Base-by-base conservation (phyloP, 2,329 filamentous ascomycete species). In the Fusarium protoensiforme region DNA sequence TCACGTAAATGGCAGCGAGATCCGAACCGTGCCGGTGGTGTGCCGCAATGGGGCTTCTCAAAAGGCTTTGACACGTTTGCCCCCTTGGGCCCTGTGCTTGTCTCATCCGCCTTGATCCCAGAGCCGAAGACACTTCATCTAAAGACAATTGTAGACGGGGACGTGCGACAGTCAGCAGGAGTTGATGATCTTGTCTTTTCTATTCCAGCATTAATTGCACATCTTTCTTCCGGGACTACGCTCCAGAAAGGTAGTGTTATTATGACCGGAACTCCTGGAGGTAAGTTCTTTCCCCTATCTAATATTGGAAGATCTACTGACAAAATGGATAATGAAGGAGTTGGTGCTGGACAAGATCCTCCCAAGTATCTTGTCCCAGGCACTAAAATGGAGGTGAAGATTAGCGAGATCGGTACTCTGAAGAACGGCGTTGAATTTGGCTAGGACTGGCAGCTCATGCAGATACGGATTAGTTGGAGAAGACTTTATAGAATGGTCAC, bases 1-100 rank as follows among this genome's bases (percentile, higher is more conserved):
- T 83, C 84, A 0, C 84, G 89, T 0, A 87, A 88, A 68, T 80
- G 85, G 36, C 89, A 91, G 70, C 80, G 86, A 5, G 85, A 89
- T 22, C 84, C 86, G 0, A 78, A 77, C 0, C 80, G 84, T 3
- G 87, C 88, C 0, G 87, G 88, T 0, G 82, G 80, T 0, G 85
- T 90, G 0, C 88, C 87, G 0, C 89, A 91, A 75, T 90, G 87
- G 86, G 84, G 85, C 0, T 90, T 89, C 70, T 85, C 83, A 18
- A 90, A 90, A 72, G 86, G 87, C 0, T 90, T 90, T 62, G 88
- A 91, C 70, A 87, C 84, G 0, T 90, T 83, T 70, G 86, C 86
- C 0, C 89, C 88, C 0, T 64, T 90, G 0, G 88, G 88, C 0
- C 88, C 88, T 0, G 70, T 39, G 0, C 78, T 90, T 1, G 85